Conservation (phyloP, 1,284 basidiomycete genomes). For the Cutaneotrichosporon cutaneum region DNA sequence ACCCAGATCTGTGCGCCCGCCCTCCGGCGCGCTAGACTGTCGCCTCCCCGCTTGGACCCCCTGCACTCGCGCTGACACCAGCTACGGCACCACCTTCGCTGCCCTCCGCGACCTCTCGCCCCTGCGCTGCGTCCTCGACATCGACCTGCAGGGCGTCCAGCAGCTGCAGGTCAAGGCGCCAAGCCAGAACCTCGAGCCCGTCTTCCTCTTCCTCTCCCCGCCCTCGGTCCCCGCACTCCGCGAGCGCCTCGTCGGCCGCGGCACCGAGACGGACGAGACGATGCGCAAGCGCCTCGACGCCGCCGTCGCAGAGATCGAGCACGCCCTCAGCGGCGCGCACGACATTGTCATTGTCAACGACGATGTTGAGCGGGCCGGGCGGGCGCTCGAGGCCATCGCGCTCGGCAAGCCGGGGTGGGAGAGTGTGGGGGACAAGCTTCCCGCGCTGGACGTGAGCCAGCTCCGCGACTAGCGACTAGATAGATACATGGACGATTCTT, state of each 20-base stretch:
- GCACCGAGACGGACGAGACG: conserved; percentile 77
- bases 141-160: conserved; percentile 93
- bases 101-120: conserved; percentile 62
- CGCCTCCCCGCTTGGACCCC: neutral
- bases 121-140: conserved; percentile 85
- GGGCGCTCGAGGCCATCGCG: conserved; percentile 63
- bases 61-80: conserved; percentile 21
- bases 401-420: conserved; percentile 60
- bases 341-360: conserved; percentile 91
- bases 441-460: conserved; percentile 39
- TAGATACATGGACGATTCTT: neutral
- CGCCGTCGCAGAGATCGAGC: conserved; percentile 80
- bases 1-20: too few species aligned
- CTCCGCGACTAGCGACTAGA: conserved; percentile 18
- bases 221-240: conserved; percentile 71
- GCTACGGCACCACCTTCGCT: conserved; percentile 81
- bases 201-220: conserved; percentile 92
- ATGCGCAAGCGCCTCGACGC: conserved; percentile 75
- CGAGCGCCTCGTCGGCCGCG: conserved; percentile 70
- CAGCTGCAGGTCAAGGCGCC: conserved; percentile 70
- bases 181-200: conserved; percentile 67
- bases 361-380: conserved; percentile 79
- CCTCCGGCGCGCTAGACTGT: neutral
- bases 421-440: conserved; percentile 45
- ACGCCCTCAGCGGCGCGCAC: conserved; percentile 72